phyloP scores from a whole-genome alignment of 306 rosid genomes.

The Pterocarpus macrocarpus region DNA sequence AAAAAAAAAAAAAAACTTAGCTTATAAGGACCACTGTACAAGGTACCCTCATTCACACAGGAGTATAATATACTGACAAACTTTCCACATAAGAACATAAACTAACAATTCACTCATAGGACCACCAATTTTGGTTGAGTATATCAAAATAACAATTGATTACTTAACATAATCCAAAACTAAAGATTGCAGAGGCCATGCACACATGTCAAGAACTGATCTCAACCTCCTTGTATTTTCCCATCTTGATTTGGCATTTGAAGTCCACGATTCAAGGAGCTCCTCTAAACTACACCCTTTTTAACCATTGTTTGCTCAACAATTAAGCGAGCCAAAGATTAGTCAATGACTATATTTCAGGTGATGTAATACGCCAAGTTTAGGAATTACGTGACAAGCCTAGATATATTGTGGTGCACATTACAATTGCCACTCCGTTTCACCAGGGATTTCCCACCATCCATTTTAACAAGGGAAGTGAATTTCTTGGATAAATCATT shows the following conservation, averaged over 20 bases:
- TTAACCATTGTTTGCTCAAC: conserved; percentile 23
- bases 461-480: conserved; percentile 44
- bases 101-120: no score
- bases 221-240: not conserved
- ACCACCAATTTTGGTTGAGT: no score
- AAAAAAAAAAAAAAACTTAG: no score
- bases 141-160: no score
- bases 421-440: conserved; percentile 19
- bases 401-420: conserved; percentile 17
- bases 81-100: no score
- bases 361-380: not conserved
- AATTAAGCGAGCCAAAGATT: conserved; percentile 20
- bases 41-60: no score
- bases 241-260: not conserved
- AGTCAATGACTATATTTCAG: conserved; percentile 19
- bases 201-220: not conserved
- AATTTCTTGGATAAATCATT: conserved; percentile 6
- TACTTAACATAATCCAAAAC: not conserved
- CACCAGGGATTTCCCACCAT: conserved; percentile 36
- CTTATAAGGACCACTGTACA: no score
- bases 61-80: no score
- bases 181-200: not conserved
- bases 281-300: conserved; percentile 28
- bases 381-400: conserved; percentile 3
- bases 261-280: conserved; percentile 41